A percentile compares a stretch with the other conserved stretches of the same genome.
Evolutionary conservation across 2,329 filamentous ascomycete genomes (phyloP).

Genomic region (Eutypa lata): DNA sequence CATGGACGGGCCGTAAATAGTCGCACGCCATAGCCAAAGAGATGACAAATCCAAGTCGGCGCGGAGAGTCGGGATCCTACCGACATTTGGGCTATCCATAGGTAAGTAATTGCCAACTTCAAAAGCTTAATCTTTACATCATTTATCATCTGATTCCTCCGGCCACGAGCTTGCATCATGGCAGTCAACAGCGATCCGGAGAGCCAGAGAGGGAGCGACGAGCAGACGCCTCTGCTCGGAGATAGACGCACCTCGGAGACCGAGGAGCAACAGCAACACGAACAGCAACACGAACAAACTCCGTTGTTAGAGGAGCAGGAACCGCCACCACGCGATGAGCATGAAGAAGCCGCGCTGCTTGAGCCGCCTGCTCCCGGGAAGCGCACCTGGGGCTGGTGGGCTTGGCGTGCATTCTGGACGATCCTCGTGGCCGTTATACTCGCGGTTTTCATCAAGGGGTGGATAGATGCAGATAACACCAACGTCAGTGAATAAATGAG

Average conservation of each 20-base stretch:
- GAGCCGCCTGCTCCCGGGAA: constrained; percentile 12
- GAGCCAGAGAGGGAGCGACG: background rate
- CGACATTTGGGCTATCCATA: no score
- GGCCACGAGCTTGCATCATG: background rate
- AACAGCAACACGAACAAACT: background rate
- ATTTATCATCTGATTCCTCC: background rate
- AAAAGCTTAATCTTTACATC: no score
- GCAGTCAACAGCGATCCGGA: background rate
- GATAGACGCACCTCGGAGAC: background rate
- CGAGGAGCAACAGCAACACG: background rate
- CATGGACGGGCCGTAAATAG: no score
- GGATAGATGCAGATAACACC: constrained; percentile 41
- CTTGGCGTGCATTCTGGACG: constrained; percentile 36
- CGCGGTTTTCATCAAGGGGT: constrained; percentile 41
- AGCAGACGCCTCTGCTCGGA: constrained; percentile 5
- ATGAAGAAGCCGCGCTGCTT: constrained; percentile 16
- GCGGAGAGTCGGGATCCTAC: no score
- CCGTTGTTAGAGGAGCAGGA: background rate
- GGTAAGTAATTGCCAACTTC: no score
- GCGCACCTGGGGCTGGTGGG: constrained; percentile 24
- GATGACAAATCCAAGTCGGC: no score
- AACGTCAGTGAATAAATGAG: constrained; percentile 27
- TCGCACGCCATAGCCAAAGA: no score
- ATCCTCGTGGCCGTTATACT: constrained; percentile 29
- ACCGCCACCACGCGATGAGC: constrained; percentile 6